Conservation (phyloP, 129 eudicot genomes). For the Flaveria ramosissima region DNA sequence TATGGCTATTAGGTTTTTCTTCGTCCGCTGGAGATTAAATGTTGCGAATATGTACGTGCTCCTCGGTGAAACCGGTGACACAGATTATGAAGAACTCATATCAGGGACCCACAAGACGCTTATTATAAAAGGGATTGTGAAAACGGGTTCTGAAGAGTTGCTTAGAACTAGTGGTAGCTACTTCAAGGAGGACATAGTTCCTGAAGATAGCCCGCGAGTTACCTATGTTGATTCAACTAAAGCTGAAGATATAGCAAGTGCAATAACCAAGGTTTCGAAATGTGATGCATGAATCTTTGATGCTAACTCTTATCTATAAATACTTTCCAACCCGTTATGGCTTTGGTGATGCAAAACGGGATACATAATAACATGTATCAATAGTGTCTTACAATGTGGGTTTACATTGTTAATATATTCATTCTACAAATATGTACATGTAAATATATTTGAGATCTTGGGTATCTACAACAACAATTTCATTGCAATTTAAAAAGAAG, state of each 20-base stretch:
- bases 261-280: conserved; percentile 54
- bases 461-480: not conserved
- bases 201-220: conserved; percentile 65
- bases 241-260: conserved; percentile 60
- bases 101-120: conserved; percentile 87
- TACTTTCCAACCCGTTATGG: not conserved
- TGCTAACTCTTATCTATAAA: conserved; percentile 5
- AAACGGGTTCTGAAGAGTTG: conserved; percentile 74
- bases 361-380: conserved; percentile 31
- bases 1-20: conserved; percentile 55
- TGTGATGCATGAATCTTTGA: conserved; percentile 39
- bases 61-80: conserved; percentile 93
- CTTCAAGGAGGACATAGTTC: conserved; percentile 74
- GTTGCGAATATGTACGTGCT: conserved; percentile 87
- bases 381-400: conserved; percentile 31
- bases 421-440: conserved; percentile 7
- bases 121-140: conserved; percentile 70
- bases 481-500: not conserved
- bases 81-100: conserved; percentile 85
- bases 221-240: conserved; percentile 43
- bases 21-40: conserved; percentile 89
- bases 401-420: conserved; percentile 20
- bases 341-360: conserved; percentile 16
- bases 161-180: conserved; percentile 77
- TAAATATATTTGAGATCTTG: conserved; percentile 2